Conservation (phyloP, 352 stramenopile genomes). For the Thalassiosira gravida region DNA sequence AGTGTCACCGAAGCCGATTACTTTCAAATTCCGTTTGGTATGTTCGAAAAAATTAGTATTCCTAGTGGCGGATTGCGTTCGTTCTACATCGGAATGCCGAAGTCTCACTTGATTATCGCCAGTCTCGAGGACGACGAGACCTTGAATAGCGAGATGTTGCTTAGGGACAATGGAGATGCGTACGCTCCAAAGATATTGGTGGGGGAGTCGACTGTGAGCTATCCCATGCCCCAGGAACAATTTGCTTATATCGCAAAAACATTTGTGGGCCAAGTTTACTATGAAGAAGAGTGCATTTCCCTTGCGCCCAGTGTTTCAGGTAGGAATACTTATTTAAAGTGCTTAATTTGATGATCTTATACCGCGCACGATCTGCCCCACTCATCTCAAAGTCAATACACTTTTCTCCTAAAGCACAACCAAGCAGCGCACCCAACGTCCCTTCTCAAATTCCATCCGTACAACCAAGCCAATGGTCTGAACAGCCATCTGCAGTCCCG, state of each 20-base stretch:
- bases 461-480: too few relatives aligned
- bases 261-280: slow-evolving; percentile 37
- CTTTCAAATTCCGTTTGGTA: slow-evolving; percentile 21
- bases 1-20: not conserved
- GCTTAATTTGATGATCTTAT: too few relatives aligned
- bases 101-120: slow-evolving; percentile 7
- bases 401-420: too few relatives aligned
- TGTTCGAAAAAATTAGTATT: slow-evolving; percentile 11
- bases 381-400: too few relatives aligned
- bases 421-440: slow-evolving; percentile 9
- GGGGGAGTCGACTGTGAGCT: slow-evolving; percentile 26
- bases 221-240: slow-evolving; percentile 1
- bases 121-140: not conserved
- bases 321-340: too few relatives aligned
- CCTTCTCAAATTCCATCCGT: not conserved
- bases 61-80: slow-evolving; percentile 35
- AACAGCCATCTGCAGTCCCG: not conserved
- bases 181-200: slow-evolving; percentile 30
- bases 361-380: too few relatives aligned
- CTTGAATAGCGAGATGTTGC: not conserved
- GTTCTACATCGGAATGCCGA: slow-evolving; percentile 36
- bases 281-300: slow-evolving; percentile 30
- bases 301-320: slow-evolving; percentile 19
- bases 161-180: not conserved
- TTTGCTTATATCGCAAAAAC: slow-evolving; percentile 1